Evolutionary conservation across 371 early-diverging fungal genomes (phyloP), one percentile per base, ranked within the genome.

Genomic region (Basidiobolus heterosporus): DNA sequence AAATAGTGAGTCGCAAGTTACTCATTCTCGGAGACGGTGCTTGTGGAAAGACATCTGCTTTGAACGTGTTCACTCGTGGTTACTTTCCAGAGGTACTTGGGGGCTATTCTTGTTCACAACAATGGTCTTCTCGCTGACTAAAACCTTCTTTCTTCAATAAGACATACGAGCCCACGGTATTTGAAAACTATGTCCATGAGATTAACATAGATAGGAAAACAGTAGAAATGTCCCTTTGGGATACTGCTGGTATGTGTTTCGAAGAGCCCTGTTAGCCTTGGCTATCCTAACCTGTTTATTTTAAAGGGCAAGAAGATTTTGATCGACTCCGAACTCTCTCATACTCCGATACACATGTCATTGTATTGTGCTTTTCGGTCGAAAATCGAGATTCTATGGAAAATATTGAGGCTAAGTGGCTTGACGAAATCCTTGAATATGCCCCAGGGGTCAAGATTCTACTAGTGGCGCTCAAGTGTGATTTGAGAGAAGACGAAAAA

Each of bases 281-380:
- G 11, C 11, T 36, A 14, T 20, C 13, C 7, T 41, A 22, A 22
- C 44, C 38, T 18, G 7, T 21, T n/a, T 35, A 13, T n/a, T 41
- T 17, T 48, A 61, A 61, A 45, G 88, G 85, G 3, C 91, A 91
- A 57, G 91, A 91, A 60, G 88, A 87, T 59, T 88, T 82, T 54
- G 88, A 88, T 69, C 79, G 85, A 36, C 71, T 93, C 50, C 77
- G 94, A 36, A 85, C 91, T 24, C 73, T 91, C 21, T 87, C 88
- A 41, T 94, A 92, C 65, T 84, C 88, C 35, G 91, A 87, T 54
- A 78, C 89, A 4, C 80, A 91, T 62, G 86, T 89, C 36, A 77
- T 92, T 48, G 62, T 94, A 24, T 86, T 94, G 24, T 85, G 85
- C 46, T 89, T 80, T 57, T 65, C 82, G 38, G 71, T 89, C 35